A percentile compares a stretch with the other conserved stretches of the same genome.
These are phyloP conservation scores for Pseudomassariella vexata DNA, from an alignment of 2,329 filamentous ascomycete genomes.

Conservation along the genomic window DNA sequence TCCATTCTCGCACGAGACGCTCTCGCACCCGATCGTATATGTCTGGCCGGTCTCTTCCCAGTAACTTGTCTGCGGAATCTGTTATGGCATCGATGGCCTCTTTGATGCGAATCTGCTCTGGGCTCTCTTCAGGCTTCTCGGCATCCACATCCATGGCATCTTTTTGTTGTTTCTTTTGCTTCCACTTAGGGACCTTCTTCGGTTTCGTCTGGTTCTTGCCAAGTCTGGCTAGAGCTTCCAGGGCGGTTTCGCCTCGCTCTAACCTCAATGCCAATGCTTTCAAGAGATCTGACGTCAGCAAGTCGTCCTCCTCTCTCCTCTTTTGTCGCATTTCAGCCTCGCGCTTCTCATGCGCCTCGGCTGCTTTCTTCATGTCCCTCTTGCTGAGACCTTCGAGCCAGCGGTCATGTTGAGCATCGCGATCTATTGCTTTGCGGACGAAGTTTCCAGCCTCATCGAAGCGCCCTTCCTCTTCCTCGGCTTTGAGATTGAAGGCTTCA, in stretches of 20 bases:
- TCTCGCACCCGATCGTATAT: constrained; percentile 89
- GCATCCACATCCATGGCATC: constrained; percentile 66
- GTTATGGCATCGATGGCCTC: constrained; percentile 77
- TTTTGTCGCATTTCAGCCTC: constrained; percentile 70
- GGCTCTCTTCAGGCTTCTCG: constrained; percentile 51
- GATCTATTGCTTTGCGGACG: constrained; percentile 81
- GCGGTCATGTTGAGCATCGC: constrained; percentile 82
- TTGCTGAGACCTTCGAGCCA: constrained; percentile 93
- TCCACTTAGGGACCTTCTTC: constrained; percentile 59
- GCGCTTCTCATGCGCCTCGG: constrained; percentile 78
- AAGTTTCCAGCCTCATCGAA: constrained; percentile 93
- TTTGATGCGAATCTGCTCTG: constrained; percentile 64
- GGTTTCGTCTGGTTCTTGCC: constrained; percentile 60
- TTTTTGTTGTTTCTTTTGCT: constrained; percentile 57
- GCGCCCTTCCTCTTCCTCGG: constrained; percentile 84
- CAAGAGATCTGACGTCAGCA: constrained; percentile 69
- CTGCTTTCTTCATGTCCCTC: constrained; percentile 85
- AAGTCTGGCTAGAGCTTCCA: constrained; percentile 81
- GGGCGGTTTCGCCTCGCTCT: constrained; percentile 74
- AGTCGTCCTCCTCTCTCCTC: constrained; percentile 67
- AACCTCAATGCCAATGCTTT: constrained; percentile 66
- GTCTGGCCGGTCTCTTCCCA: constrained; percentile 78
- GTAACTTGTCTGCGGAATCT: constrained; percentile 79
- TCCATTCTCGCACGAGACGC: constrained; percentile 74
- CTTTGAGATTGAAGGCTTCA: constrained; percentile 91